Evolutionary conservation across 495 filamentous ascomycete genomes (phyloP), one percentile per base, ranked within the genome.

Genomic region (Podospora pseudoanserina): DNA sequence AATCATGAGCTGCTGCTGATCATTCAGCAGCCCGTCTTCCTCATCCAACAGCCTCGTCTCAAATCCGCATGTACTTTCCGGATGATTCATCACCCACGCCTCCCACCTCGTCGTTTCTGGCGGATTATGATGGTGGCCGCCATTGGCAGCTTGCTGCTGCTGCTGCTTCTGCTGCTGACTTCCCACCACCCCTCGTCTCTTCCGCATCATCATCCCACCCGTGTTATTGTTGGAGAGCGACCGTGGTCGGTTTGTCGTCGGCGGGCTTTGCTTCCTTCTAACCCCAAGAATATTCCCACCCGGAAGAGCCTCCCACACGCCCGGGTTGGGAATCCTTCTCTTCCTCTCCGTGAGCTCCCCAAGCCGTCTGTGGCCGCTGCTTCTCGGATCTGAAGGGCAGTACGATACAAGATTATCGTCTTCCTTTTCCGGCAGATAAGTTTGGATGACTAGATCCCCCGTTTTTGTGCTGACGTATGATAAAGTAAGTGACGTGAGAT

Each of bases 81-180:
- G 78, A 66, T 79, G 78, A 23, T 85, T 83, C 62, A 90, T 80
- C 11, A 83, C 85, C 87, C 89, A 92, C 2, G 85, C 85, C 73
- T 92, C 88, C 89, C 89, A 92, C 19, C 60, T 19, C 15, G 62
- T n/a, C 3, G 13, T 2, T 53, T n/a, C 26, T 59, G 57, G 28
- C 15, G 28, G 2, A 26, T 19, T 4, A 3, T 27, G 19, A 26
- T 19, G n/a, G 6, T 27, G 19, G 20, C 5, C 3, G 26, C 19
- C 26, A 4, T 32, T 53, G 39, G 39, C 39, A 23, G 20, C 20
- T 23, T 23, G 20, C 20, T 23, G 20, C 20, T 23, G 20, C 20
- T 23, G 20, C 20, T 23, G 20, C 20, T 20, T 1, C 20, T 23
- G 20, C 9, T 49, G 39, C 39, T 49, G 39, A 49, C 39, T 13